Evolutionary conservation across 2,329 filamentous ascomycete genomes (phyloP), one percentile per base, ranked within the genome.

Genomic region (Fusarium dimerum): DNA sequence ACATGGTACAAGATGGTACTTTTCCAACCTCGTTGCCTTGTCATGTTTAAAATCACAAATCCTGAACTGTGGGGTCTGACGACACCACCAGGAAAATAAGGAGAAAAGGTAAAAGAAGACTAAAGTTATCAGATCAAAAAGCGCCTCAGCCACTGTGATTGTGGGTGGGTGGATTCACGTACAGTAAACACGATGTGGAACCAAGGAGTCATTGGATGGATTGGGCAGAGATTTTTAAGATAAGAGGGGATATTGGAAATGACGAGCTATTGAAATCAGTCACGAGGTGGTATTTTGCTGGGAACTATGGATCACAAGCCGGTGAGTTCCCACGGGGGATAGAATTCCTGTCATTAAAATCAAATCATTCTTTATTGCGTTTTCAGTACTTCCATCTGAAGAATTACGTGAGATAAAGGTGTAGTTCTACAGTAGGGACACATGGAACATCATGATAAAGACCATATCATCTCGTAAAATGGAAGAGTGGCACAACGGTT

Each of bases 51-150:
- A 32, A 12, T 36, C 32, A 15, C 11, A 9, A 36, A 12, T 36
- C 32, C 32, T 36, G 13, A 36, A 36, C 10, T 12, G 32, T 36
- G 32, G 32, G 32, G 32, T 26, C n/a, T 26, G 20, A 26, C 20
- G 7, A 26, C 20, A 26, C 20, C 20, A 26, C 20, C 20, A 26
- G 20, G 20, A 26, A 26, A 26, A 26, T 26, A 26, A 26, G 20
- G 20, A 26, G 20, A 36, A 36, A 36, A 9, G 32, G 32, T 6
- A 36, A 38, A 61, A 59, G 63, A 64, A 63, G 64, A 61, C 56
- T 64, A 55, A 57, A 63, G 65, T 67, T 67, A 67, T 67, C 65
- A 66, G 65, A 67, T 67, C 65, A 58, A 51, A 56, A 40, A 29
- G 48, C 46, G 45, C 46, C 40, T 40, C 49, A 60, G 55, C 50